Evolutionary conservation across 192 early-diverging fungal species (phyloP).

Genomic region (Backusella macrospora): DNA sequence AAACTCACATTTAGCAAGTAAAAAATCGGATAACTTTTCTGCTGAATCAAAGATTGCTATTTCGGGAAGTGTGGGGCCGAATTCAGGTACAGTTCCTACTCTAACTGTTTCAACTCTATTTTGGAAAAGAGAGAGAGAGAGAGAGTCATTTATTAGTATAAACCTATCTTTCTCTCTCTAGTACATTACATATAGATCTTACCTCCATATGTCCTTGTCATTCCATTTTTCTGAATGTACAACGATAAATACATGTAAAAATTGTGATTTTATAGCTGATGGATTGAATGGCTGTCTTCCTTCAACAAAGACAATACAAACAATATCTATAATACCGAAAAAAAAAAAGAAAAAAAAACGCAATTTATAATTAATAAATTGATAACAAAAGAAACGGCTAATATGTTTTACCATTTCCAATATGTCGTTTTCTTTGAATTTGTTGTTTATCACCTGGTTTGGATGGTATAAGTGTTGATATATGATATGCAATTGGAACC

Average conservation of each 20-base stretch:
- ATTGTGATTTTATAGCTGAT: slow-evolving; percentile 59
- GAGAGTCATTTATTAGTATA: no score
- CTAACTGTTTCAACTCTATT: slow-evolving; percentile 35
- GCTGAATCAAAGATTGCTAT: slow-evolving; percentile 45
- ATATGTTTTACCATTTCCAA: slow-evolving; percentile 52
- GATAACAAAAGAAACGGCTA: background rate
- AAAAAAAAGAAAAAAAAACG: background rate
- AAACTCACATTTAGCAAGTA: slow-evolving; percentile 42
- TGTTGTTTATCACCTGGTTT: slow-evolving; percentile 70
- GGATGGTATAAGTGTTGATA: slow-evolving; percentile 73
- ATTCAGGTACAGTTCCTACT: slow-evolving; percentile 52
- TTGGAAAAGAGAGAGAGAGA: no score
- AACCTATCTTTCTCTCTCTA: no score
- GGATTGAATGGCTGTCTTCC: slow-evolving; percentile 54
- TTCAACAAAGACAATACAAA: slow-evolving; percentile 62
- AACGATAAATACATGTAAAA: slow-evolving; percentile 59
- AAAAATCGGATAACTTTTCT: slow-evolving; percentile 40
- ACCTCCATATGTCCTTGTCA: slow-evolving; percentile 26
- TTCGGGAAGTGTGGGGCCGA: slow-evolving; percentile 54
- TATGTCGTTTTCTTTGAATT: slow-evolving; percentile 64
- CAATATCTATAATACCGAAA: slow-evolving; percentile 55
- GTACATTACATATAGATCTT: background rate
- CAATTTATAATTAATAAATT: background rate
- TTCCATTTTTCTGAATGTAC: slow-evolving; percentile 41
- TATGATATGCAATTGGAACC: slow-evolving; percentile 78